phyloP scores from a whole-genome alignment of 2,329 filamentous ascomycete genomes.

The Penicillium sclerotigenum region DNA sequence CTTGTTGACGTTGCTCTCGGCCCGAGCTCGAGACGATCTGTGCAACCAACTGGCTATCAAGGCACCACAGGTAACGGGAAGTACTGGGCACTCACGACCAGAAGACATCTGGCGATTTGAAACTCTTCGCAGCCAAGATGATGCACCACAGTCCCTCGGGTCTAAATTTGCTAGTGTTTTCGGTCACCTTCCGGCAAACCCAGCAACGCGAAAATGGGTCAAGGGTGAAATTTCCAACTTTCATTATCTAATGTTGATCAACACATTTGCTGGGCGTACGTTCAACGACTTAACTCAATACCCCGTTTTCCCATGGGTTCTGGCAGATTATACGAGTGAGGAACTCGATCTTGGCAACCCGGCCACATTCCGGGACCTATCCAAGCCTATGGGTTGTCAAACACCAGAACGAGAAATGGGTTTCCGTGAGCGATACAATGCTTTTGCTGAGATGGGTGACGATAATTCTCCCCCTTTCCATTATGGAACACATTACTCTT shows the following conservation, averaged over 20 bases:
- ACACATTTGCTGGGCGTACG: constrained; percentile 92
- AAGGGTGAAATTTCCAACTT: constrained; percentile 97
- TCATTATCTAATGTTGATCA: constrained; percentile 97
- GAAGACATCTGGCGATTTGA: constrained; percentile 94
- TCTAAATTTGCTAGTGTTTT: constrained; percentile 92
- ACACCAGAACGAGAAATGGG: constrained; percentile 70
- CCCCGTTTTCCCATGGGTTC: constrained; percentile 94
- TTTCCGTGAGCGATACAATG: constrained; percentile 79
- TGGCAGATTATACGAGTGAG: constrained; percentile 92
- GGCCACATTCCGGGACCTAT: constrained; percentile 81
- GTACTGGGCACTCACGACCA: constrained; percentile 66
- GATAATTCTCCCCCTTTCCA: constrained; percentile 75
- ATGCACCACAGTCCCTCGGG: constrained; percentile 66
- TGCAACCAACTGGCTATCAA: constrained; percentile 72
- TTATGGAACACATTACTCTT: constrained; percentile 98
- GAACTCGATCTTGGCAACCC: constrained; percentile 85
- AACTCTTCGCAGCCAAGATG: constrained; percentile 67
- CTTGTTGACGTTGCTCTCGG: constrained; percentile 77
- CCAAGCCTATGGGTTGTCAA: constrained; percentile 95
- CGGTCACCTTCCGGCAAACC: constrained; percentile 74
- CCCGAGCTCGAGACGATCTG: constrained; percentile 71
- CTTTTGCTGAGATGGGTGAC: constrained; percentile 87
- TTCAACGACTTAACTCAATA: constrained; percentile 99
- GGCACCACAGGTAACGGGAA: constrained; percentile 73
- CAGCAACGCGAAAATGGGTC: constrained; percentile 84